Percentiles rank a stretch among this genome's conserved stretches.
phyloP scores from a whole-genome alignment of 768 basidiomycete genomes.

The Exsudoporus frostii region DNA sequence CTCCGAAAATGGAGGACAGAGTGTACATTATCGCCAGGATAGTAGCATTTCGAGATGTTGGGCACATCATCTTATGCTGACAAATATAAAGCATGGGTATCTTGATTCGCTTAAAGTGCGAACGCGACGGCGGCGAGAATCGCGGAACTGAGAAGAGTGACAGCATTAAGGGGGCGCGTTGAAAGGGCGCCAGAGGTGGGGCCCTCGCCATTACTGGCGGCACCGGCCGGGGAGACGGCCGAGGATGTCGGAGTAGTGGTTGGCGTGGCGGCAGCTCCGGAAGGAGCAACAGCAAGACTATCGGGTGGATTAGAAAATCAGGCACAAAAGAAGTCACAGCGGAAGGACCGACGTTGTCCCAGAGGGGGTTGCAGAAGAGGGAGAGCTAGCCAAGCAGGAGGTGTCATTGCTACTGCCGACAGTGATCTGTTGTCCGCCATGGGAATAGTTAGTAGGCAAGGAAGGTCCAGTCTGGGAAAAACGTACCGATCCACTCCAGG shows the following conservation, averaged over 20 bases:
- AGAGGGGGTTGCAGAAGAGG: slow-evolving; percentile 8
- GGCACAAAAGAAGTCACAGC: background rate
- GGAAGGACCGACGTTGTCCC: background rate
- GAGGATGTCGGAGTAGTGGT: slow-evolving; percentile 7
- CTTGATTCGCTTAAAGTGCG: slow-evolving; percentile 15
- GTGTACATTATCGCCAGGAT: slow-evolving; percentile 24
- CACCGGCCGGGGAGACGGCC: slow-evolving; percentile 26
- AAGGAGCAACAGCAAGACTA: slow-evolving; percentile 3
- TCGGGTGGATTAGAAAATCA: background rate
- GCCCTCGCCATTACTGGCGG: slow-evolving; percentile 32
- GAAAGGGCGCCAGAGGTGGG: slow-evolving; percentile 26
- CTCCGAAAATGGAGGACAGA: slow-evolving; percentile 2
- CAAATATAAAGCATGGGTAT: slow-evolving; percentile 32
- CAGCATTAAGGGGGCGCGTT: slow-evolving; percentile 18
- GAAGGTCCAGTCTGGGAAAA: background rate
- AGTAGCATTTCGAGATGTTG: slow-evolving; percentile 18
- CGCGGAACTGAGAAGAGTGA: slow-evolving; percentile 22
- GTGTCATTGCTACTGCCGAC: slow-evolving; percentile 34
- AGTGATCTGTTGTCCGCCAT: slow-evolving; percentile 29
- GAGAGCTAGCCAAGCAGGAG: slow-evolving; percentile 33
- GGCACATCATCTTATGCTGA: slow-evolving; percentile 38
- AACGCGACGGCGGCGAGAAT: slow-evolving; percentile 23
- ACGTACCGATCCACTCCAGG: slow-evolving; percentile 63
- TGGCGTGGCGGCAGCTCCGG: background rate
- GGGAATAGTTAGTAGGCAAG: background rate